A percentile compares a stretch with the other conserved stretches of the same genome.
Evolutionary conservation across 1,284 basidiomycete genomes (phyloP).

Genomic region (Phellinidium pouzarii): DNA sequence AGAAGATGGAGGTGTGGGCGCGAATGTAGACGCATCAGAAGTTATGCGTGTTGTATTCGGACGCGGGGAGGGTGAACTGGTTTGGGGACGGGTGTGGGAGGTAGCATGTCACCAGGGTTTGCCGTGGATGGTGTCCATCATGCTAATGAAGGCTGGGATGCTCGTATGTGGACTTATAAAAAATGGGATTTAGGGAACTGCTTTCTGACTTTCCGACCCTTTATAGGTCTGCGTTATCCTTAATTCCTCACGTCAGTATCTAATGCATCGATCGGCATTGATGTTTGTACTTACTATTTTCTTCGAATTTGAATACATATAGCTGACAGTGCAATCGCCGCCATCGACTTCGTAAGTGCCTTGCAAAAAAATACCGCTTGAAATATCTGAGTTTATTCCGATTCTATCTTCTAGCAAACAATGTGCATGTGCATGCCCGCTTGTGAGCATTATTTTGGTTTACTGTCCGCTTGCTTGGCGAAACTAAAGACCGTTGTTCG

Average conservation of each 20-base stretch:
- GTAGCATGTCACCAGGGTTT: conserved; percentile 5
- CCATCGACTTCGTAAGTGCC: conserved; percentile 7
- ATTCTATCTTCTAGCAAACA: not conserved
- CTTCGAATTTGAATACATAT: not conserved
- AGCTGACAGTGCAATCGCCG: not conserved
- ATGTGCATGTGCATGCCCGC: conserved; percentile 7
- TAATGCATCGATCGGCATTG: not conserved
- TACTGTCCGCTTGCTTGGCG: not conserved
- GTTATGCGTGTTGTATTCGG: not conserved
- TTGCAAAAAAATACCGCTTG: not conserved
- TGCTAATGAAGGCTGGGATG: conserved; percentile 8
- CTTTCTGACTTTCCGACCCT: not conserved
- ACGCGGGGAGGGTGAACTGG: not conserved
- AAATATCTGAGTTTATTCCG: not conserved
- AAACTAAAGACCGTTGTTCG: not conserved
- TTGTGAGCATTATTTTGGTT: not conserved
- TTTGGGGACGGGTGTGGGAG: not conserved
- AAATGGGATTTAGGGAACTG: not conserved
- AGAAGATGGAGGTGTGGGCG: not conserved
- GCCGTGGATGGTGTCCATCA: not conserved
- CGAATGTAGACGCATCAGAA: not conserved
- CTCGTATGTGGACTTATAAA: conserved; percentile 4
- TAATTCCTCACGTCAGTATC: not conserved
- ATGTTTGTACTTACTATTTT: not conserved
- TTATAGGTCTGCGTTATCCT: conserved; percentile 5